These are phyloP conservation scores for Primulina tabacum DNA, from an alignment of 257 asterid genomes.

Conservation along the genomic window DNA sequence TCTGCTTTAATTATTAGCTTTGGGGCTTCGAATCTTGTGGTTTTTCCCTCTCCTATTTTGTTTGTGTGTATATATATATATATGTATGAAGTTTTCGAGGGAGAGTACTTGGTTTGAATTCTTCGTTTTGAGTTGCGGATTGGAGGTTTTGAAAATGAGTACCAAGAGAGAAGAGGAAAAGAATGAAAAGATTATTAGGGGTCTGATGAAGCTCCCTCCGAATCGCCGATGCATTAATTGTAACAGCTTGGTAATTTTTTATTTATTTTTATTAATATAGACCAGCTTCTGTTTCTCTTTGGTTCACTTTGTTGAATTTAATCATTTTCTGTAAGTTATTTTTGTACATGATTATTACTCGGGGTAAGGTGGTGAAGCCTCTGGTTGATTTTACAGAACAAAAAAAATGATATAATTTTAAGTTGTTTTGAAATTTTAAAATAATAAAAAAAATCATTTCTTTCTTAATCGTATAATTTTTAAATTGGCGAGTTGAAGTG, in stretches of 20 bases:
- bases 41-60: not conserved
- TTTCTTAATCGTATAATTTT: not conserved
- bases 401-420: not conserved
- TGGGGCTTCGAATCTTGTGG: not conserved
- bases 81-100: not conserved
- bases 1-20: conserved; percentile 18
- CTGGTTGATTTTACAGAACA: not conserved
- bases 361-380: not conserved
- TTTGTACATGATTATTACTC: not conserved
- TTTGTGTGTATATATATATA: not conserved
- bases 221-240: conserved; percentile 97
- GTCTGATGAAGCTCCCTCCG: conserved; percentile 96
- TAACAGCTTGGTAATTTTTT: conserved; percentile 65
- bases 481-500: not conserved
- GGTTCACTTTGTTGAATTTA: conserved; percentile 16
- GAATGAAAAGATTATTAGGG: conserved; percentile 88
- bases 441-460: not conserved
- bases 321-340: not conserved
- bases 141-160: conserved; percentile 45
- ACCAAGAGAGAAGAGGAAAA: conserved; percentile 81
- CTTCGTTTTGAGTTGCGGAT: conserved; percentile 20
- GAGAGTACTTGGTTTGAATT: not conserved
- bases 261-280: not conserved
- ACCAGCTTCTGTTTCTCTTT: not conserved
- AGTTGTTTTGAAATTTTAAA: not conserved